Base-by-base conservation (phyloP, 108 stramenopile species). In the Nitzschia putrida region DNA sequence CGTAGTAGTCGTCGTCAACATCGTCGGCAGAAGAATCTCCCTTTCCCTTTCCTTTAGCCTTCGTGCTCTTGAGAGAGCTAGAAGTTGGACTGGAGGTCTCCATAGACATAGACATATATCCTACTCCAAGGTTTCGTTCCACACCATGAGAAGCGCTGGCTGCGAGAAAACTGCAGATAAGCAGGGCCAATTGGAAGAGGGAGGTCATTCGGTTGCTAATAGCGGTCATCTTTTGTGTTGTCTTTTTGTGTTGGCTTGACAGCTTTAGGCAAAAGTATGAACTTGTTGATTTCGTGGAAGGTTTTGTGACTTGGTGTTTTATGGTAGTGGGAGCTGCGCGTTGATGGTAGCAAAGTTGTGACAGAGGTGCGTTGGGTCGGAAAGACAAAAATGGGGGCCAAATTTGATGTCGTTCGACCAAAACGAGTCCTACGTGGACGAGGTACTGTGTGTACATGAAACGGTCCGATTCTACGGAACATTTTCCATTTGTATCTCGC, bases 281-380 rank as follows among this genome's bases (percentile, higher is more conserved):
- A 34, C 29, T 34, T 34, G 29, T 34, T 50, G 49, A 16, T 50
- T 16, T 50, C 20, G 49, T 50, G 16, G 23, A 23, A 55, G 20
- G 18, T 20, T 34, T 34, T 34, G 29, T 34, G 29, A 34, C 29
- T 34, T 34, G 29, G 29, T 34, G 4, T 34, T 34, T 34, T 34
- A 34, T 34, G 29, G 29, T 34, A 34, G 29, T 34, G 3, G 29
- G 29, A 34, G 29, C 12, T 59, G n/a, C 16, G 58, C 37, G 61
- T 44, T 44, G 14, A 43, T 18, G 16, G 44, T 24, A 63, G 13
- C 44, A 47, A 63, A 5, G 12, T 63, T 63, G 61, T 63, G 44
- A 63, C 38, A 21, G 20, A 21, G 61, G 44, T 63, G 61, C 61
- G 61, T 63, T 63, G 61, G 44, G 61, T 63, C 61, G 42, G 61